These are phyloP conservation scores for Ilyonectria mors-panacis DNA, from an alignment of 2,329 filamentous ascomycete species.

Conservation along the genomic window DNA sequence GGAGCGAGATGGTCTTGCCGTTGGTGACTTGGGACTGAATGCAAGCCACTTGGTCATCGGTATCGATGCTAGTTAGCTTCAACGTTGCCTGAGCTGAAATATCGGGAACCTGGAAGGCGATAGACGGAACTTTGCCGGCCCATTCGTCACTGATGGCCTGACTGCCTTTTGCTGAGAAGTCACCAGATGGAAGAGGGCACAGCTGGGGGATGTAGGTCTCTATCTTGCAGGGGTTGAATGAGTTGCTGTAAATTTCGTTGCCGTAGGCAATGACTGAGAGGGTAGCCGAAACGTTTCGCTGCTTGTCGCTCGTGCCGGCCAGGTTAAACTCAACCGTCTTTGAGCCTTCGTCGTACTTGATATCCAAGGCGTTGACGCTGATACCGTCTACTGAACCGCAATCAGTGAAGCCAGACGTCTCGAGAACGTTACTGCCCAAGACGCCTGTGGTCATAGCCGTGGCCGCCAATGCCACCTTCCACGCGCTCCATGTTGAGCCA, in stretches of 20 bases:
- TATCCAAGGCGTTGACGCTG: constrained; percentile 80
- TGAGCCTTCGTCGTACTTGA: constrained; percentile 83
- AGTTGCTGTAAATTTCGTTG: constrained; percentile 81
- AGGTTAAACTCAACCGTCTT: constrained; percentile 86
- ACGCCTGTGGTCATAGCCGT: constrained; percentile 62
- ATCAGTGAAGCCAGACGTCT: constrained; percentile 84
- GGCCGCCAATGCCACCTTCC: constrained; percentile 53
- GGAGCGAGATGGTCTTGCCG: constrained; percentile 83
- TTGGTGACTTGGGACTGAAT: constrained; percentile 87
- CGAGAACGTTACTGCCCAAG: constrained; percentile 79
- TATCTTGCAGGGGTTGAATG: constrained; percentile 85
- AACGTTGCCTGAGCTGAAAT: constrained; percentile 89
- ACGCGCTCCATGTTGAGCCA: constrained; percentile 49
- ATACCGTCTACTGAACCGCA: constrained; percentile 73
- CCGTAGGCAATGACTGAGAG: constrained; percentile 90
- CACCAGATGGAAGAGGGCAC: constrained; percentile 86
- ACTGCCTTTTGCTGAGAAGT: constrained; percentile 80
- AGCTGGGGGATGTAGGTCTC: constrained; percentile 78
- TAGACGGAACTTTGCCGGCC: constrained; percentile 83
- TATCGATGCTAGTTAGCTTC: constrained; percentile 75
- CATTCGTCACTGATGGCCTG: constrained; percentile 81
- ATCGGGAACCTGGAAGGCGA: constrained; percentile 93
- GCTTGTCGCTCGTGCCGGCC: constrained; percentile 78
- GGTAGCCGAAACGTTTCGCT: constrained; percentile 84
- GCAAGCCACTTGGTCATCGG: constrained; percentile 79